Conservation (phyloP, 1,284 basidiomycete species). For the Ustanciosporium gigantosporum region DNA sequence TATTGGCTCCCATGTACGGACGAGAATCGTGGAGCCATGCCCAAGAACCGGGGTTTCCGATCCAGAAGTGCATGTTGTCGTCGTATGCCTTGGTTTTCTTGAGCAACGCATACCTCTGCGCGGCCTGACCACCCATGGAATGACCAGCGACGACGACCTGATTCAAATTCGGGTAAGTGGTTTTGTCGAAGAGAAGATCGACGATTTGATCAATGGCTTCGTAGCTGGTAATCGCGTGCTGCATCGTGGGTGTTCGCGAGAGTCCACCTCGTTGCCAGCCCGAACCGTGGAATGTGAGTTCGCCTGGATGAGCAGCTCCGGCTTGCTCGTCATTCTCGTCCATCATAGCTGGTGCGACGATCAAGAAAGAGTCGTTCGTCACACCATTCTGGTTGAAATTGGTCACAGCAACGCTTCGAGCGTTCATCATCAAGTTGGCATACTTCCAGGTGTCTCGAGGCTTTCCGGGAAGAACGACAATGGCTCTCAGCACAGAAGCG, state of each 20-base stretch:
- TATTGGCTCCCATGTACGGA: slow-evolving; percentile 26
- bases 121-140: slow-evolving; percentile 49
- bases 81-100: slow-evolving; percentile 40
- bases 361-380: slow-evolving; percentile 29
- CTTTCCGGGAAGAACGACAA: slow-evolving; percentile 43
- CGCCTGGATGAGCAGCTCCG: slow-evolving; percentile 33
- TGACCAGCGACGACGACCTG: slow-evolving; percentile 54
- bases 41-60: slow-evolving; percentile 50
- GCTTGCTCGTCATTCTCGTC: slow-evolving; percentile 26
- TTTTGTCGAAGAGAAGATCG: slow-evolving; percentile 37
- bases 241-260: slow-evolving; percentile 37
- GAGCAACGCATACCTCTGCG: slow-evolving; percentile 47
- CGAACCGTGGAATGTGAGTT: slow-evolving; percentile 26
- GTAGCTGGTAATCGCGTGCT: slow-evolving; percentile 29
- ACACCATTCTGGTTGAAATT: slow-evolving; percentile 13
- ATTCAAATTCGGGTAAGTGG: slow-evolving; percentile 49
- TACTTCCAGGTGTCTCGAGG: slow-evolving; percentile 57
- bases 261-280: slow-evolving; percentile 46
- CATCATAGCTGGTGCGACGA: slow-evolving; percentile 27
- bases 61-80: slow-evolving; percentile 47
- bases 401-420: slow-evolving; percentile 26
- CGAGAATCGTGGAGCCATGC: slow-evolving; percentile 49
- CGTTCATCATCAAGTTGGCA: slow-evolving; percentile 44
- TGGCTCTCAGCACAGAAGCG: slow-evolving; percentile 19
- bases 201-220: slow-evolving; percentile 46